Evolutionary conservation across 257 asterid species (phyloP), one percentile per base, ranked within the genome.

Genomic region (Capsicum chinense): DNA sequence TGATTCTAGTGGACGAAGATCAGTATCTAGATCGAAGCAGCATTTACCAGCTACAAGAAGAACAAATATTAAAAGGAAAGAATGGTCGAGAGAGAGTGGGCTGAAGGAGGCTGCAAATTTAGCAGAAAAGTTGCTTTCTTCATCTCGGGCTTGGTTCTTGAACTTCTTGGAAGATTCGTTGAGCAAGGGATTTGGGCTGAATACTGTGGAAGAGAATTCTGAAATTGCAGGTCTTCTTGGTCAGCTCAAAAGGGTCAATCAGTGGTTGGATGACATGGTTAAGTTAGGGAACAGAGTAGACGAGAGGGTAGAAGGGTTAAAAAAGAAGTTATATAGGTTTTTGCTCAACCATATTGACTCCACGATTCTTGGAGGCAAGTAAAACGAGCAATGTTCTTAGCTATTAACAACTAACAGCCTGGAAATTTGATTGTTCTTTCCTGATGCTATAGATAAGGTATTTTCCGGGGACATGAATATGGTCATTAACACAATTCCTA

Each of bases 221-320:
- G 91, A 92, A 82, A 85, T 89, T 39, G 87, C 87, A 7, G 67
- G 71, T 58, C 92, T 94, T 86, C 94, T 95, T 35, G 95, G 98
- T 79, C 99, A 94, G 68, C 95, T 96, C 57, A 93, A 92, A 89
- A 85, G 97, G 85, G 93, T 93, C 76, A 90, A 92, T 84, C 88
- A 81, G 67, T 96, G 99, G 99, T 81, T 96, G 87, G 97, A 93
- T 79, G 93, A 91, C 67, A 88, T 93, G 0, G 86, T 85, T 59
- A 73, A 85, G 10, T 85, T 70, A 8, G 93, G 89, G 39, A 86
- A 85, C 69, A 64, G 83, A 62, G 88, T 44, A 2, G 92, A 89
- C 57, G 93, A 93, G 89, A 92, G 93, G 74, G 87, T 93, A n/a
- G 93, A 88, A 63, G 89, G 83, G 69, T 83, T 96, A 89, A 93